Evolutionary conservation across 2,329 filamentous ascomycete species (phyloP).

Genomic region (Penicillium vulpinum): DNA sequence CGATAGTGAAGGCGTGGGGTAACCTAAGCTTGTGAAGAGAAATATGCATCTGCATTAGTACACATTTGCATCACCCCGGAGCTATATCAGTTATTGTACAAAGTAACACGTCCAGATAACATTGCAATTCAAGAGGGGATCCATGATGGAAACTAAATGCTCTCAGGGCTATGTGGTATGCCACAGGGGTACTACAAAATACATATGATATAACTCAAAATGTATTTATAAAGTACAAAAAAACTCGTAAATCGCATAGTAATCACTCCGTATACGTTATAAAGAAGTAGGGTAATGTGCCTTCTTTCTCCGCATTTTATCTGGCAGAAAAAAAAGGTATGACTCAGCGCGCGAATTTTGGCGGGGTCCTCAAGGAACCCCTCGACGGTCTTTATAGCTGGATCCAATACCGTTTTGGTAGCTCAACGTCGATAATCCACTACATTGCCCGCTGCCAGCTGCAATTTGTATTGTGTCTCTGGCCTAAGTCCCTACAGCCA

Average conservation of each 20-base stretch:
- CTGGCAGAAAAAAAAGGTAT: conserved; percentile 24
- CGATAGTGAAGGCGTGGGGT: neutral
- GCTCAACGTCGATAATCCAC: conserved; percentile 12
- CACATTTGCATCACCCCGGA: neutral
- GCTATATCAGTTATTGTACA: neutral
- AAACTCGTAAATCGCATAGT: neutral
- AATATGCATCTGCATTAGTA: neutral
- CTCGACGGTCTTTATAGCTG: neutral
- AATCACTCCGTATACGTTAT: neutral
- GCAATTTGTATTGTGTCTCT: neutral
- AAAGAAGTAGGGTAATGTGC: neutral
- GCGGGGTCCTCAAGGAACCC: conserved; percentile 14
- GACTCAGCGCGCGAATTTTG: conserved; percentile 27
- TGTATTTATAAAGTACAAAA: neutral
- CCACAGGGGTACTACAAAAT: no score
- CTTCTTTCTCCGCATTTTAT: conserved; percentile 13
- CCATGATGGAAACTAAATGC: neutral
- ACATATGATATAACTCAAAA: neutral
- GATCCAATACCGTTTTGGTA: neutral
- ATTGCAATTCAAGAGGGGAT: neutral
- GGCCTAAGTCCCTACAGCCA: conserved; percentile 20
- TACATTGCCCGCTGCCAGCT: neutral
- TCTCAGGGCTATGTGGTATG: neutral
- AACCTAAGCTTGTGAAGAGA: neutral
- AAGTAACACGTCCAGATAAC: neutral